phyloP scores from a whole-genome alignment of 2,329 filamentous ascomycete genomes.

The Monilinia fructicola region DNA sequence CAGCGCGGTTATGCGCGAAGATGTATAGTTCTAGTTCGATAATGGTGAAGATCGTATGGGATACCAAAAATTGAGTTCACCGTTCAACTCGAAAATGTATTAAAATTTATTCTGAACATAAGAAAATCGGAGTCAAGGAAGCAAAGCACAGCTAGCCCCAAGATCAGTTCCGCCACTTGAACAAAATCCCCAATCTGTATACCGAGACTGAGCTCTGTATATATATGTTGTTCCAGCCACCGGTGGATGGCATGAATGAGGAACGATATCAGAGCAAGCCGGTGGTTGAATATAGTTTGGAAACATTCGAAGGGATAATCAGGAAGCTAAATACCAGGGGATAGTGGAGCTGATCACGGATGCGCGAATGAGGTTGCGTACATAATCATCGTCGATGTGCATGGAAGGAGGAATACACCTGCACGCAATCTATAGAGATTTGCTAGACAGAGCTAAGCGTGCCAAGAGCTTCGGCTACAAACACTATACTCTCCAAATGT shows the following conservation, averaged over 20 bases:
- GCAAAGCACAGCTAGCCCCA: background rate
- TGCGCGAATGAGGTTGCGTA: background rate
- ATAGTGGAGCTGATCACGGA: background rate
- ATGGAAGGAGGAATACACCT: background rate
- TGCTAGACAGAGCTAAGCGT: background rate
- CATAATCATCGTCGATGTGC: background rate
- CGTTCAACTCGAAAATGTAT: background rate
- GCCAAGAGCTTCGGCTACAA: background rate
- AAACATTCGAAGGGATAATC: background rate
- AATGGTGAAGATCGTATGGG: background rate
- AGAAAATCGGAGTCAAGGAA: background rate
- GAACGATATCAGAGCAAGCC: too few species aligned
- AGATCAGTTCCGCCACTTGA: background rate
- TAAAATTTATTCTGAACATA: background rate
- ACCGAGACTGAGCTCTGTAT: background rate
- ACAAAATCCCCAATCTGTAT: constrained; percentile 1
- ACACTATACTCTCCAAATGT: background rate
- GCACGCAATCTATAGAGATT: background rate
- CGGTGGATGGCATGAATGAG: background rate
- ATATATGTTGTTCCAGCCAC: background rate
- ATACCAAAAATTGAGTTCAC: background rate
- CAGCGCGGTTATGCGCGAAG: too few species aligned
- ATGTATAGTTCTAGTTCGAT: too few species aligned
- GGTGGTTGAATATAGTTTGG: background rate
- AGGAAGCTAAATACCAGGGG: background rate